Base-by-base conservation (phyloP, 768 basidiomycete species). In the Tricholoma saponaceum region DNA sequence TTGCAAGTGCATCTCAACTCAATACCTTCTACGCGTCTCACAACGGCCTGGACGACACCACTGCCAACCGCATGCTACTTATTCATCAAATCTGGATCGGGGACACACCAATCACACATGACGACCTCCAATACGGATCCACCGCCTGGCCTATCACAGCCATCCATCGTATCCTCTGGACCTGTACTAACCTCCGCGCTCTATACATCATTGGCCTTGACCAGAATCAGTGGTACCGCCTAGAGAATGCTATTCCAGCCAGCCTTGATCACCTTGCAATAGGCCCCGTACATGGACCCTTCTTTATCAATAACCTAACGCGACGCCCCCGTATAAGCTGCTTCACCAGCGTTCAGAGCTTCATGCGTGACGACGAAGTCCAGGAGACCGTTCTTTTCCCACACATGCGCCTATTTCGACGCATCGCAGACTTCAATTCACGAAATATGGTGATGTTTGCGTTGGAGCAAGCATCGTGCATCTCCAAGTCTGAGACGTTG, bases 361-460 rank as follows among this genome's bases (percentile, higher is more conserved):
- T 64, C 62, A 70, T 76, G 69, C 64, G 70, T 5, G 73, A 74
- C 52, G 69, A 67, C 37, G 76, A 75, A 59, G 62, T 76, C 14
- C 60, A 59, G 32, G 68, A 72, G 35, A 57, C 71, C 28, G 64
- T 74, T 28, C 57, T 61, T 14, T 69, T 67, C 22, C 67, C 73
- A 16, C 60, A 65, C 20, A 62, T 73, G 60, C 62, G 61, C 37
- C 63, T 30, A 14, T 64, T 76, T 39, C 64, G 73, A 23, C 47
- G 71, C 18, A 56, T 74, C 30, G 62, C 63, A 4, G 58, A 63
- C 23, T 65, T 60, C 25, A 55, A 54, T 51, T 16, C 32, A 14
- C 23, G 33, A 52, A 65, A 60, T 53, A 62, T 59, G 57, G 52
- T 55, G 13, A 59, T 63, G 25, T 51, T 54, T 4, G 69, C 67